Percentiles rank a stretch among this genome's conserved stretches.
Evolutionary conservation across 2,329 filamentous ascomycete genomes (phyloP).

Genomic region (Pestalotiopsis sp.): DNA sequence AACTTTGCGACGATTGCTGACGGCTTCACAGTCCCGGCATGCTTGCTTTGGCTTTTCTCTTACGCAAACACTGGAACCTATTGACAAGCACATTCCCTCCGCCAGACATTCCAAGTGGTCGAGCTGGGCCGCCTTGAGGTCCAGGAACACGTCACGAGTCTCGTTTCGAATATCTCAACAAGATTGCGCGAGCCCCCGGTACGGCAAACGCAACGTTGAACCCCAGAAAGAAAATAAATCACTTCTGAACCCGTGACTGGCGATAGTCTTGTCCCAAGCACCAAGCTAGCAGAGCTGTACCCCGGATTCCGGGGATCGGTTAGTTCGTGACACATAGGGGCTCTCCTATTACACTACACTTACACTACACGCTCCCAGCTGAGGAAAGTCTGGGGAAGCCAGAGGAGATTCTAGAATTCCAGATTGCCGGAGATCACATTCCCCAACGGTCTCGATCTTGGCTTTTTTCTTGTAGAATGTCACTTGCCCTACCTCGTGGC

Average conservation of each 20-base stretch:
- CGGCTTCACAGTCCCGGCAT: slow-evolving; percentile 17
- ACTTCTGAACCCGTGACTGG: neutral
- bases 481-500: neutral
- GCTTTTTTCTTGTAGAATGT: neutral
- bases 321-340: slow-evolving; percentile 2
- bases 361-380: neutral
- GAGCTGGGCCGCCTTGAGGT: slow-evolving; percentile 3
- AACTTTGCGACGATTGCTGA: slow-evolving; percentile 26
- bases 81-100: neutral
- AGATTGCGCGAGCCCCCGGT: slow-evolving; percentile 14
- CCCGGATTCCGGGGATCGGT: neutral
- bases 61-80: slow-evolving; percentile 7
- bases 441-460: neutral
- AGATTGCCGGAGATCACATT: neutral
- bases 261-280: neutral
- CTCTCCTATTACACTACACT: neutral
- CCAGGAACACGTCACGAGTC: slow-evolving; percentile 18
- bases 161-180: slow-evolving; percentile 14
- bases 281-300: slow-evolving; percentile 3
- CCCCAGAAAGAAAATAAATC: neutral
- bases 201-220: neutral
- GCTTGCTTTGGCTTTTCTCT: slow-evolving; percentile 7
- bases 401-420: neutral
- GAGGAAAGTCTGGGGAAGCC: neutral
- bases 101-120: slow-evolving; percentile 2